phyloP scores from a whole-genome alignment of 495 filamentous ascomycete genomes.

The Xeromyces bisporus region DNA sequence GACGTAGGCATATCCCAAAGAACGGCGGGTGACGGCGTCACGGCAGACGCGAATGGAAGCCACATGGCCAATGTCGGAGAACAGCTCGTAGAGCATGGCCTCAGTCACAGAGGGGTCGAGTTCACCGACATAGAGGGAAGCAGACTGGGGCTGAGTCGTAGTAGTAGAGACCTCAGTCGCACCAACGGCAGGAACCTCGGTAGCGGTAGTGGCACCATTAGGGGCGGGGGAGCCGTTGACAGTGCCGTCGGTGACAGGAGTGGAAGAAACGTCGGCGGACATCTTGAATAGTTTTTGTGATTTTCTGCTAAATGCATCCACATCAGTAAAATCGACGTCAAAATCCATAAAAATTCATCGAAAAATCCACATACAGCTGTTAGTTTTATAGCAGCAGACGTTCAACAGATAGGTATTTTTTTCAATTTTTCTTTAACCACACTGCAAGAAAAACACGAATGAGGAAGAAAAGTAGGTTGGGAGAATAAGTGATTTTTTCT shows the following conservation, averaged over 20 bases:
- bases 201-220: constrained; percentile 16
- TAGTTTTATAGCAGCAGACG: not conserved
- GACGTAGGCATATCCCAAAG: constrained; percentile 97
- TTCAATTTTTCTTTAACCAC: too few relatives aligned
- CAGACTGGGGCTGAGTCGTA: constrained; percentile 69
- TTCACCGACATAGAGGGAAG: constrained; percentile 97
- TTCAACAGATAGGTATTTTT: too few relatives aligned
- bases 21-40: constrained; percentile 95
- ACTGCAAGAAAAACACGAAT: too few relatives aligned
- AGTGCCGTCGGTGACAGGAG: constrained; percentile 21
- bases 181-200: constrained; percentile 11
- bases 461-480: constrained; percentile 12
- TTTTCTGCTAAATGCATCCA: constrained; percentile 2
- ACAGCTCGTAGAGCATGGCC: constrained; percentile 99
- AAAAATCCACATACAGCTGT: too few relatives aligned
- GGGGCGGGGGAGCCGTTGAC: constrained; percentile 27
- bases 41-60: constrained; percentile 99
- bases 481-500: too few relatives aligned
- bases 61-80: constrained; percentile 97
- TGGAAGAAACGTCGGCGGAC: constrained; percentile 30
- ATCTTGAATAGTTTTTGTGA: constrained; percentile 20
- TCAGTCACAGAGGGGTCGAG: constrained; percentile 95
- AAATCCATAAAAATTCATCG: not conserved
- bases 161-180: constrained; percentile 48
- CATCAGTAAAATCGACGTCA: not conserved